Evolutionary conservation across 768 basidiomycete genomes (phyloP).

Genomic region (Calocera viscosa): DNA sequence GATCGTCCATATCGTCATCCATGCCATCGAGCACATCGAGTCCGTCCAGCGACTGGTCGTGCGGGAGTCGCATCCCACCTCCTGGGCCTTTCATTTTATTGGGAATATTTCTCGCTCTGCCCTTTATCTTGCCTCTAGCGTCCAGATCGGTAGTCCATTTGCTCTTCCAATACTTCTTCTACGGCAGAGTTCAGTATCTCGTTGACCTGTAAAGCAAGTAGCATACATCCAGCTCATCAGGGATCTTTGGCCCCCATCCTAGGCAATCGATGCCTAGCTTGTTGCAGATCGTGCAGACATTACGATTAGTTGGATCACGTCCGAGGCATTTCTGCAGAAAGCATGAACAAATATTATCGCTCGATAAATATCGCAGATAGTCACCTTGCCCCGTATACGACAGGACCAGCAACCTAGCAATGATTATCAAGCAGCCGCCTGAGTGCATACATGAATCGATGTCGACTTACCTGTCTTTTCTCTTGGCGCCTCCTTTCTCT

Average conservation of each 20-base stretch:
- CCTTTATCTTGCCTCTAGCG: neutral
- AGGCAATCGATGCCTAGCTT: slow-evolving; percentile 71
- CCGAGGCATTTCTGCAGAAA: neutral
- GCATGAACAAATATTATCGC: neutral
- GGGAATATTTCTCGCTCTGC: neutral
- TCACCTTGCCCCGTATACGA: slow-evolving; percentile 1
- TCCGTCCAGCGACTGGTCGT: neutral
- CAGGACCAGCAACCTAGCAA: neutral
- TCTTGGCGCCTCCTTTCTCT: slow-evolving; percentile 2
- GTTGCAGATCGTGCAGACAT: slow-evolving; percentile 33
- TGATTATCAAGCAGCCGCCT: neutral
- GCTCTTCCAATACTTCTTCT: slow-evolving; percentile 4
- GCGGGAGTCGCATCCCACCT: neutral
- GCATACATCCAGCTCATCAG: slow-evolving; percentile 22
- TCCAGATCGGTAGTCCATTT: slow-evolving; percentile 1
- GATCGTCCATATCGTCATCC: neutral
- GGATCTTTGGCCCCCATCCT: slow-evolving; percentile 72
- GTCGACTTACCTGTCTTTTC: slow-evolving; percentile 2
- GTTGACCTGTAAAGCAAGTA: neutral
- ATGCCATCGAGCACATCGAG: neutral
- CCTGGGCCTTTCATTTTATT: neutral
- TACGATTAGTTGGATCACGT: neutral
- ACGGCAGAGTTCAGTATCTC: neutral
- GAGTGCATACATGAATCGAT: neutral
- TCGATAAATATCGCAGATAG: neutral